Percentiles rank a stretch among this genome's conserved stretches.
Conservation (phyloP, 139 green algal genomes). For the Coelastrella sp. region DNA sequence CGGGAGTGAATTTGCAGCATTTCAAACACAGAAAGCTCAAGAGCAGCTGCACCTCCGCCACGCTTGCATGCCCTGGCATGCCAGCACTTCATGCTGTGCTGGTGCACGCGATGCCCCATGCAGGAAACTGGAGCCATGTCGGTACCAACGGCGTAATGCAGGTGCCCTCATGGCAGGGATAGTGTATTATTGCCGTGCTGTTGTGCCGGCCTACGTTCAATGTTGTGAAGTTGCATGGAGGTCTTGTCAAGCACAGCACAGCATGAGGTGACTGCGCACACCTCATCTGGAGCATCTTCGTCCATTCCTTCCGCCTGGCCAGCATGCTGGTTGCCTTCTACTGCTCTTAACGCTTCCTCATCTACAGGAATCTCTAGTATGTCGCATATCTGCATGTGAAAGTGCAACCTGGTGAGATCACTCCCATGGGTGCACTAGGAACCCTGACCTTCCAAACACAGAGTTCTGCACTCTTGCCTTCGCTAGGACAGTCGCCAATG, state of each 20-base stretch:
- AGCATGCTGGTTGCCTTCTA: background rate
- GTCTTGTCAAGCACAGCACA: background rate
- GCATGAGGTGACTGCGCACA: background rate
- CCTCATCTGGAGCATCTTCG: conserved; percentile 33
- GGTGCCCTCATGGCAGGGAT: too few species aligned
- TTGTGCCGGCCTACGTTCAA: too few species aligned
- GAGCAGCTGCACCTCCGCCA: background rate
- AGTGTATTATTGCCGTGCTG: too few species aligned
- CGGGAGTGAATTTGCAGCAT: too few species aligned
- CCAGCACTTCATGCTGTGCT: too few species aligned
- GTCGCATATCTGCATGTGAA: conserved; percentile 27
- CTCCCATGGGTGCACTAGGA: background rate
- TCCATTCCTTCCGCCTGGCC: conserved; percentile 4
- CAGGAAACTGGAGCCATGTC: too few species aligned
- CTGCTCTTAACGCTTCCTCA: conserved; percentile 36
- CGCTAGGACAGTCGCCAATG: conserved; percentile 42
- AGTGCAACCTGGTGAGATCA: background rate
- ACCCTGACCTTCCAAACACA: background rate
- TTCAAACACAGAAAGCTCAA: background rate
- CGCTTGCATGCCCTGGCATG: too few species aligned
- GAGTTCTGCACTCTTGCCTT: conserved; percentile 22
- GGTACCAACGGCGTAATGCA: too few species aligned
- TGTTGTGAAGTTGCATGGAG: too few species aligned
- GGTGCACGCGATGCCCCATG: too few species aligned
- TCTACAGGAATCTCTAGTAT: conserved; percentile 18